These are phyloP conservation scores for Geotrichum klebahnii DNA, from an alignment of 1,139 yeast species.

Conservation along the genomic window DNA sequence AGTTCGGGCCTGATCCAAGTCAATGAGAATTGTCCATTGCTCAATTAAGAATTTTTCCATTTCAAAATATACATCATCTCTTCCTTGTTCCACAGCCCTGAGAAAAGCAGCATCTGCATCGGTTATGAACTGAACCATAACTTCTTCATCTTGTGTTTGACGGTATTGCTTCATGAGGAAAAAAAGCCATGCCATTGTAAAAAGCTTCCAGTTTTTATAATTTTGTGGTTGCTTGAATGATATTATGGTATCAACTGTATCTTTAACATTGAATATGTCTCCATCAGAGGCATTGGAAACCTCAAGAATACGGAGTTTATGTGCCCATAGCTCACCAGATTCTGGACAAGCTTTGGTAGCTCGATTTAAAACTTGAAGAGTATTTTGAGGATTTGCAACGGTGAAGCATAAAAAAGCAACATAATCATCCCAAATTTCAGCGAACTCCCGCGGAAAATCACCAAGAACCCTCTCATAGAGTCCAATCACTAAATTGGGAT, in stretches of 20 bases:
- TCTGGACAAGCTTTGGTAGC: conserved; percentile 30
- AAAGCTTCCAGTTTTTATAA: conserved; percentile 41
- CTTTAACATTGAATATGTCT: conserved; percentile 19
- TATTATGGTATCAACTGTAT: conserved; percentile 19
- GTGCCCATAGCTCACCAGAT: conserved; percentile 34
- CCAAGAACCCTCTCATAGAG: conserved; percentile 31
- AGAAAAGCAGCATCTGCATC: conserved; percentile 14
- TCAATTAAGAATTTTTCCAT: conserved; percentile 13
- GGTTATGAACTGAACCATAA: conserved; percentile 25
- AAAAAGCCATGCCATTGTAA: conserved; percentile 39
- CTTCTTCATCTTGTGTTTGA: conserved; percentile 25
- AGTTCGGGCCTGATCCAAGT: conserved; percentile 20
- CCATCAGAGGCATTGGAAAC: conserved; percentile 20
- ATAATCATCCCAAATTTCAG: conserved; percentile 37
- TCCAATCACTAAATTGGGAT: conserved; percentile 22
- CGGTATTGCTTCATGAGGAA: conserved; percentile 25
- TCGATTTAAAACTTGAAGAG: conserved; percentile 27
- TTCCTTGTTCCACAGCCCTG: conserved; percentile 8
- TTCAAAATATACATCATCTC: conserved; percentile 4
- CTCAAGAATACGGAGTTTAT: conserved; percentile 26
- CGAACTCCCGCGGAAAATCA: conserved; percentile 23
- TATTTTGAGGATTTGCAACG: conserved; percentile 4
- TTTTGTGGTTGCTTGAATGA: conserved; percentile 19
- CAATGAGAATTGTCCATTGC: conserved; percentile 15
- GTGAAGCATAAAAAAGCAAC: conserved; percentile 24